Evolutionary conservation across 495 filamentous ascomycete genomes (phyloP), one percentile per base, ranked within the genome.

Genomic region (Articulospora tetracladia): DNA sequence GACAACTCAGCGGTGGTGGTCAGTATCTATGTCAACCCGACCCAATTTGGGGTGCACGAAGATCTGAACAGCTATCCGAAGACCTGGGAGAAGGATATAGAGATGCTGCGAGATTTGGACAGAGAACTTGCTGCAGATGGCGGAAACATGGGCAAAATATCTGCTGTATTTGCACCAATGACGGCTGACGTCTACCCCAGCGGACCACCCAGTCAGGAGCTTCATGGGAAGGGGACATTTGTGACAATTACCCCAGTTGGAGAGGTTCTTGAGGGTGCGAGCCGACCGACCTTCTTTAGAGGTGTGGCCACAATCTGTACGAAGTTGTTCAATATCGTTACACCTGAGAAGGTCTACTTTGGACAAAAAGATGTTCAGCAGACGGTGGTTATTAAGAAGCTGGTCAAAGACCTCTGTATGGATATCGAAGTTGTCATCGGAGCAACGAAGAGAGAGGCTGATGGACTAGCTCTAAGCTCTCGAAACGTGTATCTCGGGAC

Each of bases 291-390:
- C 15, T 98, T 98, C 74, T 98, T 98, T 71, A 78, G 95, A 23
- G 94, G 94, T 4, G 94, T 98, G 24, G 93, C 94, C 25, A 98
- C 95, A 12, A 88, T 98, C 12, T 96, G 92, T 74, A 93, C 92
- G 87, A 98, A 98, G 79, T 75, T 98, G 23, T 94, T 98, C 74
- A 98, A 97, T 68, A 90, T 93, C 51, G 87, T 92, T 39, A 80
- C 85, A 64, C 91, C 94, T 1, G 90, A 96, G 44, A 83, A 83
- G 46, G 95, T 92, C 1, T 99, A 97, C 70, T 97, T 99, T 73
- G 94, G 94, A 1, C 95, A 98, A 74, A 98, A 99, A 75, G 94
- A 99, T 67, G 84, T 97, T 19, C 94, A 99, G 74, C 94, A 99
- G 75, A 95, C 91, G 0, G 89, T 93, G 8, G 82, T 99, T 6